These are phyloP conservation scores for Fabrea salina DNA, from an alignment of 169 alveolate genomes.

Conservation along the genomic window DNA sequence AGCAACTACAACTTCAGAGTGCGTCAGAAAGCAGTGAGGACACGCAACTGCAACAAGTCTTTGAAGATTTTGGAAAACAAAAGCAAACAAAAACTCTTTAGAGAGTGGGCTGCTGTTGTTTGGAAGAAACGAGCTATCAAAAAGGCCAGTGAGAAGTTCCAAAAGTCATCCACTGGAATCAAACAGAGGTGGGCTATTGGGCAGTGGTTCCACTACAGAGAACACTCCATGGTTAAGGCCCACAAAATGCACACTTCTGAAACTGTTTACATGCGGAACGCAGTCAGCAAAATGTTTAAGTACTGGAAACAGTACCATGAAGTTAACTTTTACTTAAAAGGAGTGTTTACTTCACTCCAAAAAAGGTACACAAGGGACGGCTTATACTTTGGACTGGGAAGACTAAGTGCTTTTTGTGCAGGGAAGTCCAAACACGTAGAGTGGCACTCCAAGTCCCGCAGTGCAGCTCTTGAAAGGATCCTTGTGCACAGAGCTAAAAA, in stretches of 20 bases:
- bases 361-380: not conserved
- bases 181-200: not conserved
- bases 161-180: not conserved
- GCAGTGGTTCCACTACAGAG: not conserved
- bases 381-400: not conserved
- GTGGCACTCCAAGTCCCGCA: not conserved
- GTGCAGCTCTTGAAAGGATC: not conserved
- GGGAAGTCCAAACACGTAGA: not conserved
- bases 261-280: not conserved
- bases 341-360: not conserved
- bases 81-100: not conserved
- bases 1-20: not conserved
- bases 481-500: not conserved
- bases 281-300: not conserved
- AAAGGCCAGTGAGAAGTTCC: not conserved
- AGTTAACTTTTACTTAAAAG: not conserved
- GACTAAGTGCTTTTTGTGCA: not conserved
- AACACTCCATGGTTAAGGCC: not conserved
- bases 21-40: not conserved
- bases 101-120: not conserved
- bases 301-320: slow-evolving; percentile 13
- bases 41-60: not conserved
- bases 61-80: not conserved
- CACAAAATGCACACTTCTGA: not conserved
- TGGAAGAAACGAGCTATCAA: not conserved